Evolutionary conservation across 2,329 filamentous ascomycete genomes (phyloP), one percentile per base, ranked within the genome.

Genomic region (Cladosporium velox): DNA sequence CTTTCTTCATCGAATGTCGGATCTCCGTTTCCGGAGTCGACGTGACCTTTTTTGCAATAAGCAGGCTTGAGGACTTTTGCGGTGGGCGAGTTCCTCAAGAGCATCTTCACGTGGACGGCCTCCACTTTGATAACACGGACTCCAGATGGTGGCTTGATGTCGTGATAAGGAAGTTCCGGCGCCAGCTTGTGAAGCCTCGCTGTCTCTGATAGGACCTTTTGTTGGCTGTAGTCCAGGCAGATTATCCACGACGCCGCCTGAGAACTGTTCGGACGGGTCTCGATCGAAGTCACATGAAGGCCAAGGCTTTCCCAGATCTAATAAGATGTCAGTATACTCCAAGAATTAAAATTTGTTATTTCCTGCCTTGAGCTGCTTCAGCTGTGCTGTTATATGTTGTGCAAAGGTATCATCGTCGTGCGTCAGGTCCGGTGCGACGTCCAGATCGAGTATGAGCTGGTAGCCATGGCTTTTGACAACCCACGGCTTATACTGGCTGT

Each of bases 81-180:
- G 34, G 30, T 8, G 18, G 15, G 18, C 32, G 52, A 8, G 5
- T 34, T 55, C n/a, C 52, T 34, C 52, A 55, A 21, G 14, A 58
- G 55, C 32, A 58, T 24, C 15, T 64, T 55, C 34, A 57, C 15
- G 26, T 24, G 35, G 18, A 64, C 15, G n/a, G 15, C 15, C 28
- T 57, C 51, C 24, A 64, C 49, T 24, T 24, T 34, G 11, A 32
- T 34, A 7, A 47, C 51, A 21, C 4, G 15, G n/a, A 64, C 51
- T n/a, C 51, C 61, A 26, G 61, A 24, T 34, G 61, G 61, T 21
- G 61, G 61, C n/a, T 64, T 55, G 2, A n/a, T 30, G n/a, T 64
- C 61, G 47, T 64, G 28, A 44, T 44, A 64, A 21, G 51, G 51
- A 8, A 64, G 24, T n/a, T 55, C 51, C 2, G 35, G 51, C 26